phyloP scores from a whole-genome alignment of 257 asterid species.

The Solanum acaule region DNA sequence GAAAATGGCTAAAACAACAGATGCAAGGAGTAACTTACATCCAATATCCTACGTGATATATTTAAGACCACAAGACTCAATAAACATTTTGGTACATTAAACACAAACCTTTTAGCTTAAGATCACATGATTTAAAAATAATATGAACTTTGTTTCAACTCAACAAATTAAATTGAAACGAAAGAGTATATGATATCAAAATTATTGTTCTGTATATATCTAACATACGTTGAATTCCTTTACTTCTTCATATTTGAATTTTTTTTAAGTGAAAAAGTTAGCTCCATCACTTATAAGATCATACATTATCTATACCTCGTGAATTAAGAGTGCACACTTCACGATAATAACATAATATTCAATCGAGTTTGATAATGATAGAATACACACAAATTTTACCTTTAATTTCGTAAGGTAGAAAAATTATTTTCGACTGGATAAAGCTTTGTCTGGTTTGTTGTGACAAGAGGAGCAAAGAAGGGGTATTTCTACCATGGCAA shows the following conservation, averaged over 20 bases:
- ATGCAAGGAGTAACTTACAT: too few species aligned
- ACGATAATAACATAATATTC: background rate
- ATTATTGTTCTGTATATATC: too few species aligned
- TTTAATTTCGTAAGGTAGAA: background rate
- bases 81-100: background rate
- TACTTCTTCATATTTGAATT: background rate
- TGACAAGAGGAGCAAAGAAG: background rate
- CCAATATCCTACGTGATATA: fast-evolving
- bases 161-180: too few species aligned
- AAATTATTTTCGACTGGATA: background rate
- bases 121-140: too few species aligned
- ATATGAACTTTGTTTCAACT: too few species aligned
- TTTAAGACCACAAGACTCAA: background rate
- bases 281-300: background rate
- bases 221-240: background rate
- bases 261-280: background rate
- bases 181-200: too few species aligned
- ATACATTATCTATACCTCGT: background rate
- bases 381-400: background rate
- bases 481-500: background rate
- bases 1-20: background rate
- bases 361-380: background rate
- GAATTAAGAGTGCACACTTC: background rate
- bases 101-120: background rate
- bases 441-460: background rate